Percentiles rank a stretch among this genome's conserved stretches.
phyloP scores from a whole-genome alignment of 306 rosid genomes.

The Quercus variabilis region DNA sequence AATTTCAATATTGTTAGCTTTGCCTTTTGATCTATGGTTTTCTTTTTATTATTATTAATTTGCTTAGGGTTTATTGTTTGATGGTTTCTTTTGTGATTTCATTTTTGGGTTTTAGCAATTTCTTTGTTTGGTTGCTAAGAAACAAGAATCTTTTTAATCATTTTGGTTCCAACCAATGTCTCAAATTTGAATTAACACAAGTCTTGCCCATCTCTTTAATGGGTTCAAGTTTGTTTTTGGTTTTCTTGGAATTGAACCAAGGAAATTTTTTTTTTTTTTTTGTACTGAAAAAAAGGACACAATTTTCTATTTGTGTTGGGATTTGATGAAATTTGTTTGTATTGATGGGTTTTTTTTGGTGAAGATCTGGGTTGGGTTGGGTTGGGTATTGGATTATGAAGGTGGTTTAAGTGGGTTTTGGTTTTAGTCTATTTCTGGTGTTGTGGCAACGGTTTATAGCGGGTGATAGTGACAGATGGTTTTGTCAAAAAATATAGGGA shows the following conservation, averaged over 20 bases:
- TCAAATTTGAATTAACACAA: neutral
- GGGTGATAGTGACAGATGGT: too few relatives aligned
- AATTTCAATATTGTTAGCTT: neutral
- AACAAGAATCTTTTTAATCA: neutral
- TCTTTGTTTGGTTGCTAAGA: constrained; percentile 4
- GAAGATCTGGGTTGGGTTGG: too few relatives aligned
- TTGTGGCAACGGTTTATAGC: too few relatives aligned
- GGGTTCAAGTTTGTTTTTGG: neutral
- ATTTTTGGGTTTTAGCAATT: neutral
- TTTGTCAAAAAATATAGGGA: too few relatives aligned
- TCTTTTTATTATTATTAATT: neutral
- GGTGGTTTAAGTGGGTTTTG: too few relatives aligned
- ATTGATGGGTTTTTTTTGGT: too few relatives aligned
- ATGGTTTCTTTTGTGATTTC: neutral
- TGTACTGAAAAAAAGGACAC: neutral
- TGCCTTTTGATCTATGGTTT: neutral
- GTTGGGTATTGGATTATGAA: too few relatives aligned
- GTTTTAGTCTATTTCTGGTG: too few relatives aligned
- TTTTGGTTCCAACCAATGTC: neutral
- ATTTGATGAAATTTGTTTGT: too few relatives aligned
- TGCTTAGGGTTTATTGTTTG: neutral
- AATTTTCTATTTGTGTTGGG: too few relatives aligned
- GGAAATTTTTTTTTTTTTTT: neutral
- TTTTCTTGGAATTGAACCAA: neutral
- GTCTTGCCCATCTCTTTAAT: neutral